Evolutionary conservation across 2,329 filamentous ascomycete genomes (phyloP).

Genomic region (Diaporthe sp.): DNA sequence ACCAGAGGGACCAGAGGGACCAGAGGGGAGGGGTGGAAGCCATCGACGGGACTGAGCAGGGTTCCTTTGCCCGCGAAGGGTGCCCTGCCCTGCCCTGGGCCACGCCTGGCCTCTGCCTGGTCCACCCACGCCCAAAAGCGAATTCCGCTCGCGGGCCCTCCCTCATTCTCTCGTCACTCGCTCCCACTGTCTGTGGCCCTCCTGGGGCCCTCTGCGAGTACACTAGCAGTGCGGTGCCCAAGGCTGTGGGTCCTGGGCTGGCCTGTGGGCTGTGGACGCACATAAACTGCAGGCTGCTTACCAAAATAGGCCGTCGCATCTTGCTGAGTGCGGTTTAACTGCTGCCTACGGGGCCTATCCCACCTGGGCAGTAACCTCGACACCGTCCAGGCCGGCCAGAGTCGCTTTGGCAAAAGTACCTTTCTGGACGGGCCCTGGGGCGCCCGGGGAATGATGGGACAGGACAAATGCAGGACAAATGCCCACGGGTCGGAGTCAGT

Average conservation of each 20-base stretch:
- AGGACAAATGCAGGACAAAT: not conserved
- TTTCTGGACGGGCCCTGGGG: constrained; percentile 12
- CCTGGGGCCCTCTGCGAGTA: too few species aligned
- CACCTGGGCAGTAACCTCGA: constrained; percentile 27
- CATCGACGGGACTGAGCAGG: constrained; percentile 24
- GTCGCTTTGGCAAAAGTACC: constrained; percentile 16
- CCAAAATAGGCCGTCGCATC: constrained; percentile 22
- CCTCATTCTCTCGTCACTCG: not conserved
- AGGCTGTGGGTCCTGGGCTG: constrained; percentile 23
- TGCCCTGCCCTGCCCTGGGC: constrained; percentile 24
- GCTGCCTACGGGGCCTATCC: constrained; percentile 24
- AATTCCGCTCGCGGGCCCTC: constrained; percentile 20
- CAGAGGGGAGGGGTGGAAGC: constrained; percentile 26
- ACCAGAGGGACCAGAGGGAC: constrained; percentile 8
- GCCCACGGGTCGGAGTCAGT: constrained; percentile 22
- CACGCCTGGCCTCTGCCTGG: constrained; percentile 10
- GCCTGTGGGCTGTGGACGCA: constrained; percentile 22
- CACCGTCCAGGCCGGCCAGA: constrained; percentile 3
- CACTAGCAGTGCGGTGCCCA: constrained; percentile 8
- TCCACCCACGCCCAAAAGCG: constrained; percentile 16
- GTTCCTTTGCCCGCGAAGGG: constrained; percentile 18
- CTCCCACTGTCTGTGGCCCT: not conserved
- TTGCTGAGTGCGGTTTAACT: constrained; percentile 16
- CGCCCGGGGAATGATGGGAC: constrained; percentile 18
- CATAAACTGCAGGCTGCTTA: constrained; percentile 12